Percentiles rank a stretch among this genome's conserved stretches.
Conservation (phyloP, 2,329 filamentous ascomycete genomes). For the Harringtonia lauricola region DNA sequence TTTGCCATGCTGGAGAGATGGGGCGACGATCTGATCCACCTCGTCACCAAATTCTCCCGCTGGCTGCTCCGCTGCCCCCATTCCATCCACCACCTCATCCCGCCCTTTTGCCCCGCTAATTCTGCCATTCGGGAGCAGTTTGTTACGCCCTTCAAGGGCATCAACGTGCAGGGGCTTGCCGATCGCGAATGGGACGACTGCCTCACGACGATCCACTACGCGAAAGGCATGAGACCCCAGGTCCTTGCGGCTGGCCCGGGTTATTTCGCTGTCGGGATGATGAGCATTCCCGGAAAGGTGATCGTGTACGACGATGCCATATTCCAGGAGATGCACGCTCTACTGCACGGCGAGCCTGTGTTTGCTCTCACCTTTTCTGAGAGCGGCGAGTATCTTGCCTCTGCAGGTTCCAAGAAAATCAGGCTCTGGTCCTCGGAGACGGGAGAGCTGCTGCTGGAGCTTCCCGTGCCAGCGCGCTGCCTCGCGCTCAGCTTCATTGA, state of each 20-base stretch:
- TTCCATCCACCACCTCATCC: slow-evolving; percentile 15
- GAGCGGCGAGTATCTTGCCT: slow-evolving; percentile 7
- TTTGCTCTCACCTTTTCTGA: slow-evolving; percentile 12
- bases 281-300: not conserved
- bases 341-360: slow-evolving; percentile 13
- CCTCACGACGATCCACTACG: slow-evolving; percentile 13
- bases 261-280: slow-evolving; percentile 11
- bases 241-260: not conserved
- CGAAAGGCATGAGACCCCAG: slow-evolving; percentile 1
- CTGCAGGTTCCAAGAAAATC: slow-evolving; percentile 8
- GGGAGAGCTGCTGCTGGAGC: not conserved
- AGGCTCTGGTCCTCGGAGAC: slow-evolving; percentile 10
- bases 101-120: slow-evolving; percentile 15
- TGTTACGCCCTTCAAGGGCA: slow-evolving; percentile 7
- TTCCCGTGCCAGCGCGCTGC: slow-evolving; percentile 6
- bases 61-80: slow-evolving; percentile 7
- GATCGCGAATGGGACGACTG: slow-evolving; percentile 14
- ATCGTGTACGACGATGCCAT: slow-evolving; percentile 14
- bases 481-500: slow-evolving; percentile 11
- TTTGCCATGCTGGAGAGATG: slow-evolving; percentile 12
- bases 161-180: slow-evolving; percentile 10
- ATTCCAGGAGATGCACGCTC: slow-evolving; percentile 9
- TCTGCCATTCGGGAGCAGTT: slow-evolving; percentile 15
- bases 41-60: slow-evolving; percentile 14
- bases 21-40: slow-evolving; percentile 13